Evolutionary conservation across 2,329 filamentous ascomycete genomes (phyloP).

Genomic region (Furcasterigmium furcatum): DNA sequence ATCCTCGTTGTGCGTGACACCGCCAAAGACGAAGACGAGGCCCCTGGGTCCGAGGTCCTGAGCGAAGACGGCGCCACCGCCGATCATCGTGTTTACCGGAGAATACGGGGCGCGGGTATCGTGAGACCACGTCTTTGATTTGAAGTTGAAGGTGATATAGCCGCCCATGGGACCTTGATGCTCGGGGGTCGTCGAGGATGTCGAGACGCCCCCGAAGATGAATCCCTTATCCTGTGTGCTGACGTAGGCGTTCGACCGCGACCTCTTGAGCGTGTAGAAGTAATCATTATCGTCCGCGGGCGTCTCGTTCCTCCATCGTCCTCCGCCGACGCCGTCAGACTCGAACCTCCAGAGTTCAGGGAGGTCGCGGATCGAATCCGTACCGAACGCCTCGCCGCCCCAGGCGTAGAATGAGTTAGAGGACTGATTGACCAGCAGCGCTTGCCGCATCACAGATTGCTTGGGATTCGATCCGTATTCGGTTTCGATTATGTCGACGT

Average conservation of each 20-base stretch:
- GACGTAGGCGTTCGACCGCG: neutral
- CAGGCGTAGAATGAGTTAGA: neutral
- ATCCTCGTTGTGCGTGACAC: neutral
- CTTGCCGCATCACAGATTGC: neutral
- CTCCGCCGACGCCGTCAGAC: neutral
- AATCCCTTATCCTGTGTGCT: neutral
- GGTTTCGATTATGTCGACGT: neutral
- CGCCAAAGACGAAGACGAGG: too few relatives aligned
- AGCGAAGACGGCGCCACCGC: neutral
- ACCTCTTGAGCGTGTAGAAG: neutral
- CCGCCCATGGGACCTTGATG: neutral
- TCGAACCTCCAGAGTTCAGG: neutral
- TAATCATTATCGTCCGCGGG: neutral
- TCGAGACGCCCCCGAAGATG: neutral
- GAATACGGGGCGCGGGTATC: neutral
- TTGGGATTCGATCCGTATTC: neutral
- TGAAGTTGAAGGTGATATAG: neutral
- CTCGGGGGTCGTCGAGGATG: neutral
- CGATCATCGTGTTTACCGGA: neutral
- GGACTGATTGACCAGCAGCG: neutral
- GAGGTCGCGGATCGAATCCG: neutral
- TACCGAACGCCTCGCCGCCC: neutral
- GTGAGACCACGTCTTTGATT: neutral
- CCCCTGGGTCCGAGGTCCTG: conserved; percentile 1
- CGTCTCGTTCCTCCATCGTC: neutral